A percentile compares a stretch with the other conserved stretches of the same genome.
Evolutionary conservation across 2,329 filamentous ascomycete species (phyloP).

Genomic region (Ambrosiella cleistominuta): DNA sequence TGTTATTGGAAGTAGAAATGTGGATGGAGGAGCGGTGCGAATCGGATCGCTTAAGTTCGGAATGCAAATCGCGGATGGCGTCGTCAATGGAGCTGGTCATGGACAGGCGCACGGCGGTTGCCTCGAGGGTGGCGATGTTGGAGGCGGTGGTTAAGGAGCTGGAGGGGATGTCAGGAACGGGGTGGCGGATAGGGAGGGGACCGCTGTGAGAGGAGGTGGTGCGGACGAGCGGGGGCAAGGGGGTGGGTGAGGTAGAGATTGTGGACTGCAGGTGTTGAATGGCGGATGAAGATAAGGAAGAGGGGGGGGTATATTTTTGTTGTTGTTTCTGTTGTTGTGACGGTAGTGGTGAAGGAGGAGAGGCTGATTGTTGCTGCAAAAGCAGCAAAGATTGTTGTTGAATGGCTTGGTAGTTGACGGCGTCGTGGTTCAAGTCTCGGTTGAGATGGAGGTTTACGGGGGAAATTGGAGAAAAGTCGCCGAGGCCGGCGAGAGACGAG

Average conservation of each 20-base stretch:
- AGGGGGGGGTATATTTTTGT: not conserved
- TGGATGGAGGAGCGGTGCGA: slow-evolving; percentile 47
- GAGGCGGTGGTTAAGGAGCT: slow-evolving; percentile 43
- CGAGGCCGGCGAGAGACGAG: not conserved
- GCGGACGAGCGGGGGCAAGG: slow-evolving; percentile 27
- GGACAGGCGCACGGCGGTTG: slow-evolving; percentile 56
- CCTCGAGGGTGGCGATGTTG: slow-evolving; percentile 59
- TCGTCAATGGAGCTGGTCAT: slow-evolving; percentile 60
- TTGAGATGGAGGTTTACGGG: not conserved
- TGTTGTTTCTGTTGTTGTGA: not conserved
- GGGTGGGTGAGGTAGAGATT: not conserved
- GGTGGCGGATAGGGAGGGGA: slow-evolving; percentile 34
- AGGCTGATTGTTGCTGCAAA: not conserved
- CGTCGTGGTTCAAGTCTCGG: slow-evolving; percentile 4
- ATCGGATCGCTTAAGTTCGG: slow-evolving; percentile 52
- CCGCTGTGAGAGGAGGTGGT: slow-evolving; percentile 26
- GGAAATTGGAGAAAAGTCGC: slow-evolving; percentile 10
- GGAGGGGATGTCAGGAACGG: slow-evolving; percentile 42
- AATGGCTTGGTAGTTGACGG: not conserved
- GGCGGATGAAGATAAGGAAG: slow-evolving; percentile 2
- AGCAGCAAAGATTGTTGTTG: not conserved
- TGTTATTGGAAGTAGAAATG: slow-evolving; percentile 32
- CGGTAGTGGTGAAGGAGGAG: not conserved
- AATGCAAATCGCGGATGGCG: slow-evolving; percentile 56
- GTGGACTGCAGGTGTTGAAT: slow-evolving; percentile 14